Evolutionary conservation across 768 basidiomycete genomes (phyloP), one percentile per base, ranked within the genome.

Genomic region (Mycena leptocephala): DNA sequence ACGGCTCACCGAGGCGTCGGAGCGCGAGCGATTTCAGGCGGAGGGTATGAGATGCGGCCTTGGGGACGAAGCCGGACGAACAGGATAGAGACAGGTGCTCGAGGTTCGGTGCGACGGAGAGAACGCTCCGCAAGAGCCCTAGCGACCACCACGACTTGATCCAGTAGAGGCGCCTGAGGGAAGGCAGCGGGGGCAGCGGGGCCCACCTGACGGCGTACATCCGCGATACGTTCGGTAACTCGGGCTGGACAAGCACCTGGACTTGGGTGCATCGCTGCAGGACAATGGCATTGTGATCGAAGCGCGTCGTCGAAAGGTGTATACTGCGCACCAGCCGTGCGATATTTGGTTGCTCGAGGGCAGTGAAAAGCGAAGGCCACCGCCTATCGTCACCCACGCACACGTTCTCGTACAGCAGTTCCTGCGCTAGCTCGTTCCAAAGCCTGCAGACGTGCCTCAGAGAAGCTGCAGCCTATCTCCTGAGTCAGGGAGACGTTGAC

Each of bases 131-230:
- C 3, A 77, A 28, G 20, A 67, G 41, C 10, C 39, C 20, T 22
- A 35, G 14, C 10, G 67, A 59, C 41, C 3, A 26, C 0, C 13
- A 8, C 3, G 67, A 37, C 24, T 77, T 68, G n/a, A 22, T 39
- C 76, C 72, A 77, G 58, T 77, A 70, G 13, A 78, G 46, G 48
- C 33, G 69, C 56, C 55, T 51, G 62, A 77, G 73, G 0, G 37
- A 33, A 16, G 18, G 70, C 37, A 75, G 24, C 0, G 39, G 16
- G 4, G 70, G 43, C 8, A 43, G n/a, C 30, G 30, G 26, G 24
- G 9, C n/a, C 28, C 18, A 32, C 48, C 10, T 5, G 37, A 2
- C 41, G 35, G 58, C 20, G 16, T 39, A 26, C 43, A 9, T 13
- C 51, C 48, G 4, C 41, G n/a, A n/a, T n/a, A n/a, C 13, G 37